Evolutionary conservation across 108 stramenopile genomes (phyloP).

Genomic region (Cylindrotheca closterium): DNA sequence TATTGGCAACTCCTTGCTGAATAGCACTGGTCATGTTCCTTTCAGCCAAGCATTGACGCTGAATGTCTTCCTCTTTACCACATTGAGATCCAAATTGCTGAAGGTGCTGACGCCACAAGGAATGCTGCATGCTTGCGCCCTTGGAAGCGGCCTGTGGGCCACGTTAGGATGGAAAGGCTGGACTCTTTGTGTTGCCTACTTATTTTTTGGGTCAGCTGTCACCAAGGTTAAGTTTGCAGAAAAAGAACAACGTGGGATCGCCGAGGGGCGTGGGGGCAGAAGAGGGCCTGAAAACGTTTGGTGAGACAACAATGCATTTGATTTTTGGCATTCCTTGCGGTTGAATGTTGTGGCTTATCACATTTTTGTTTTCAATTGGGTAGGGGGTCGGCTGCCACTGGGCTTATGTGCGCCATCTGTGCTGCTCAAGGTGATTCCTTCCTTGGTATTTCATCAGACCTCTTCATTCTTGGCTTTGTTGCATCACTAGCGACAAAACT

Average conservation of each 20-base stretch:
- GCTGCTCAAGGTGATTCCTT: slow-evolving; percentile 47
- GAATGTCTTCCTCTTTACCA: slow-evolving; percentile 66
- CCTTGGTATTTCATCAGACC: slow-evolving; percentile 52
- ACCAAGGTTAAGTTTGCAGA: slow-evolving; percentile 90
- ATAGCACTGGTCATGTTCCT: slow-evolving; percentile 54
- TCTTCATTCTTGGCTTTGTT: slow-evolving; percentile 83
- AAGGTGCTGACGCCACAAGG: slow-evolving; percentile 82
- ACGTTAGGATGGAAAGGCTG: slow-evolving; percentile 87
- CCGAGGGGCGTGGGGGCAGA: slow-evolving; percentile 88
- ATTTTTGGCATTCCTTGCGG: neutral
- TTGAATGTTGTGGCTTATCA: neutral
- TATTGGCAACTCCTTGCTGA: slow-evolving; percentile 37
- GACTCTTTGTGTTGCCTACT: slow-evolving; percentile 85
- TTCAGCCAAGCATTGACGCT: slow-evolving; percentile 48
- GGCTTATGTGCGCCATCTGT: slow-evolving; percentile 62
- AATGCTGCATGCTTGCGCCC: slow-evolving; percentile 64
- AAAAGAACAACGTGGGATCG: slow-evolving; percentile 88
- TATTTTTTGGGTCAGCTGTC: slow-evolving; percentile 71
- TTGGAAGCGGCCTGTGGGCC: slow-evolving; percentile 83
- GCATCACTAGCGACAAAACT: slow-evolving; percentile 92
- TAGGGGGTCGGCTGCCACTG: slow-evolving; percentile 86
- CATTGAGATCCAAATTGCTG: slow-evolving; percentile 49
- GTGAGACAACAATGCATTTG: slow-evolving; percentile 24
- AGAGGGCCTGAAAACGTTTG: slow-evolving; percentile 97
- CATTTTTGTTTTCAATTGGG: slow-evolving; percentile 7